These are phyloP conservation scores for Mercurialis annua DNA, from an alignment of 345 rosid genomes.

Conservation along the genomic window DNA sequence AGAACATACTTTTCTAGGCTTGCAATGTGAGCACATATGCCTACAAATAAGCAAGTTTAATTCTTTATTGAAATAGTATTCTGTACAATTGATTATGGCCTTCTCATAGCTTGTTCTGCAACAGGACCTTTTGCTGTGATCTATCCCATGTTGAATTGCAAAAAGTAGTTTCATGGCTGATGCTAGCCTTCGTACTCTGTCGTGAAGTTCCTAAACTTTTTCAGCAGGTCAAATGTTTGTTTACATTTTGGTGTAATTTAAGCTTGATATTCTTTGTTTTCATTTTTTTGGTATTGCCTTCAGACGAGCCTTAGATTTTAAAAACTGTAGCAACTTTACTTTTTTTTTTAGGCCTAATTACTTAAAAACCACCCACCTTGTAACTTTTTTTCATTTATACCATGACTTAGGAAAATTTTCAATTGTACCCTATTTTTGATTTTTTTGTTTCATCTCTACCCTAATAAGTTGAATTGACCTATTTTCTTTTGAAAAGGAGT, in stretches of 20 bases:
- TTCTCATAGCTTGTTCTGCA: conserved; percentile 25
- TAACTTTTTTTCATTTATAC: too few relatives aligned
- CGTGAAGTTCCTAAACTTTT: conserved; percentile 68
- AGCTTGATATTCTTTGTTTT: background rate
- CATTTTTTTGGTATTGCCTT: background rate
- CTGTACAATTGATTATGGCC: conserved; percentile 9
- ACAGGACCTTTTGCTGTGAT: conserved; percentile 65
- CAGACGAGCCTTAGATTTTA: background rate
- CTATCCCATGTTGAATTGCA: conserved; percentile 46
- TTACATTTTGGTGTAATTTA: background rate
- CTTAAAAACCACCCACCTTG: too few relatives aligned
- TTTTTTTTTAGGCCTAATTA: too few relatives aligned
- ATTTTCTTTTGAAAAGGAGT: too few relatives aligned
- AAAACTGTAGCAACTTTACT: background rate
- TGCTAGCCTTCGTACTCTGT: conserved; percentile 72
- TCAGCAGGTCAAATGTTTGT: conserved; percentile 57
- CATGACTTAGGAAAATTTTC: too few relatives aligned
- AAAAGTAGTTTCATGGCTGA: conserved; percentile 61
- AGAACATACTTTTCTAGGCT: background rate
- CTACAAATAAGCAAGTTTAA: background rate
- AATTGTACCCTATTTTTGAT: too few relatives aligned
- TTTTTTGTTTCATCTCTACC: too few relatives aligned
- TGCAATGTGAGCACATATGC: background rate
- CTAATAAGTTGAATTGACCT: too few relatives aligned
- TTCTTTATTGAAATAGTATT: background rate